A percentile compares a stretch with the other conserved stretches of the same genome.
Evolutionary conservation across 148 eudicot species (phyloP).

Genomic region (Suaeda aralocaspica): DNA sequence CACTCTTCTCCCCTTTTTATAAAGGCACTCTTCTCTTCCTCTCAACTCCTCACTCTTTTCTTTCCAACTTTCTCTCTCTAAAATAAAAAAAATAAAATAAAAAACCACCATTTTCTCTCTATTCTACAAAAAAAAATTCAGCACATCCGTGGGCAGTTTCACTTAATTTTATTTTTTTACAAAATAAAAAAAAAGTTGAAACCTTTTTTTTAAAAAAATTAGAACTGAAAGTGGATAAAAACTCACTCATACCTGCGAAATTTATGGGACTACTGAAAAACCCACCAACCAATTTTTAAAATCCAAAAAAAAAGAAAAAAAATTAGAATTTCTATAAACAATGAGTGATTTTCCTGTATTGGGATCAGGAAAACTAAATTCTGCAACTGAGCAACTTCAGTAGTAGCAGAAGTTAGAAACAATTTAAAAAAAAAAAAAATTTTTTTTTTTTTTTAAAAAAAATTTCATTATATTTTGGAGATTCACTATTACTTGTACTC

Average conservation of each 20-base stretch:
- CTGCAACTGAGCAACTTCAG: constrained; percentile 20
- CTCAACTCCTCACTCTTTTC: constrained; percentile 19
- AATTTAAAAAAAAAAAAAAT: no score
- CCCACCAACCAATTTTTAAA: constrained; percentile 24
- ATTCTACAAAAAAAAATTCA: constrained; percentile 3
- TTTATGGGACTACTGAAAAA: constrained; percentile 25
- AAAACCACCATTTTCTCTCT: background rate
- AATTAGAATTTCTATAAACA: background rate
- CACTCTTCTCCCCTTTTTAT: constrained; percentile 26
- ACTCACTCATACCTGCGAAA: constrained; percentile 23
- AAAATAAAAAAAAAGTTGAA: background rate
- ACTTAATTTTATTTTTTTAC: no score
- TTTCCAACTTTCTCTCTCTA: background rate
- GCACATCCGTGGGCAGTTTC: constrained; percentile 30
- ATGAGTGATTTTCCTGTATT: constrained; percentile 15
- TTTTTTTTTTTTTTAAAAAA: no score
- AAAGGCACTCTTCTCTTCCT: constrained; percentile 12
- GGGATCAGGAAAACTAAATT: constrained; percentile 34
- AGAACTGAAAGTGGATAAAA: constrained; percentile 21
- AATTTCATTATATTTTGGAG: no score
- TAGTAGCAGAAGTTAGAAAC: constrained; percentile 4
- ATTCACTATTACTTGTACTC: constrained; percentile 17
- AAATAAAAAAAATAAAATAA: background rate
- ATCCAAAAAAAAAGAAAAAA: background rate
- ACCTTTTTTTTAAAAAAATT: background rate